These are phyloP conservation scores for Parmelia sp. DNA, from an alignment of 495 filamentous ascomycete species.

Conservation along the genomic window DNA sequence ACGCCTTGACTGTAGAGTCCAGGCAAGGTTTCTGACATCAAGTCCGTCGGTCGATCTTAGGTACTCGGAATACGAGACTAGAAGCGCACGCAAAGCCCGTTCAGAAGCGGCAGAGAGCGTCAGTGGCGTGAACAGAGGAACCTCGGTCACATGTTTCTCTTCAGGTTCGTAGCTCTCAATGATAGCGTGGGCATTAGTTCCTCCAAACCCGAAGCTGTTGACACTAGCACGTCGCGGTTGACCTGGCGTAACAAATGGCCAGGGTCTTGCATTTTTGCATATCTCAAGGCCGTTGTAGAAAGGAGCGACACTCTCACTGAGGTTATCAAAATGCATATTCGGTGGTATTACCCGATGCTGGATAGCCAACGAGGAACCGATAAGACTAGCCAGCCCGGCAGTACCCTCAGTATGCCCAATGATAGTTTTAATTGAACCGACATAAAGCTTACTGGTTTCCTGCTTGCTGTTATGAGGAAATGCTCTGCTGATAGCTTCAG, in stretches of 20 bases:
- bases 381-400: slow-evolving; percentile 31
- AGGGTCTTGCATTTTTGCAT: no score
- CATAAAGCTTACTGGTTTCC: slow-evolving; percentile 11
- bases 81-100: no score
- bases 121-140: background rate
- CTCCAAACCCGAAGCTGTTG: slow-evolving; percentile 43
- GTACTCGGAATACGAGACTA: no score
- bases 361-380: slow-evolving; percentile 40
- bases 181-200: slow-evolving; percentile 23
- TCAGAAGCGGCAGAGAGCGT: background rate
- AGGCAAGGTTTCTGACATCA: no score
- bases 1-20: no score
- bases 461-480: slow-evolving; percentile 12
- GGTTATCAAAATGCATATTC: slow-evolving; percentile 48
- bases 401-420: slow-evolving; percentile 50
- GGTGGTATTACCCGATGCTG: slow-evolving; percentile 48
- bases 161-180: background rate
- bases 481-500: slow-evolving; percentile 26
- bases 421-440: slow-evolving; percentile 52
- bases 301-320: slow-evolving; percentile 35
- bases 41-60: no score
- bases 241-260: background rate
- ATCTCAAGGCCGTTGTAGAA: no score
- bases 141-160: no score
- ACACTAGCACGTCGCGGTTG: slow-evolving; percentile 9